phyloP scores from a whole-genome alignment of 495 filamentous ascomycete genomes.

The Penicillium psychrofluorescens region DNA sequence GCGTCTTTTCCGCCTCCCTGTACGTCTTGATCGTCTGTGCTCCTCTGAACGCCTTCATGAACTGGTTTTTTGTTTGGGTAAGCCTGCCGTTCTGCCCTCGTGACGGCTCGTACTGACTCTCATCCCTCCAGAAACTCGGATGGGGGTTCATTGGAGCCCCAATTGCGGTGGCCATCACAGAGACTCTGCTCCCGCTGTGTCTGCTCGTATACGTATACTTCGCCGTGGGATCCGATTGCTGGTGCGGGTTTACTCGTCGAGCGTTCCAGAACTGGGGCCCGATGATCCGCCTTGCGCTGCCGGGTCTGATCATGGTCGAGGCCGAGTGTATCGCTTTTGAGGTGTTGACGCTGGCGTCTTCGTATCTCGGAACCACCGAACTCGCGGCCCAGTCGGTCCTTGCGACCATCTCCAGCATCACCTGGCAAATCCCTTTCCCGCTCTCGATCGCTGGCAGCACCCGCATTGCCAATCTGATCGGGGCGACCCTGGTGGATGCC shows the following conservation, averaged over 20 bases:
- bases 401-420: constrained; percentile 50
- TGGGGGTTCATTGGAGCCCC: constrained; percentile 83
- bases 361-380: constrained; percentile 60
- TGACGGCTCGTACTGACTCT: constrained; percentile 3
- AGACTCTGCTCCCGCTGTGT: constrained; percentile 70
- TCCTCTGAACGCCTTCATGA: constrained; percentile 64
- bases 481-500: constrained; percentile 62
- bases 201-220: constrained; percentile 65
- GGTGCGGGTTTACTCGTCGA: constrained; percentile 67
- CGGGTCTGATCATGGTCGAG: constrained; percentile 85
- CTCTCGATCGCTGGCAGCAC: constrained; percentile 57
- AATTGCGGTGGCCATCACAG: constrained; percentile 73
- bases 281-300: constrained; percentile 79
- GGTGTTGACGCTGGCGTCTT: constrained; percentile 64
- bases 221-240: constrained; percentile 54
- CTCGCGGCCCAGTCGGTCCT: constrained; percentile 66
- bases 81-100: constrained; percentile 8
- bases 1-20: constrained; percentile 60
- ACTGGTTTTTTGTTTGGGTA: constrained; percentile 71
- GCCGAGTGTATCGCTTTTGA: constrained; percentile 87
- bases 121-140: constrained; percentile 43
- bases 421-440: constrained; percentile 62
- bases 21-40: constrained; percentile 62
- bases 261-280: constrained; percentile 78
- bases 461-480: constrained; percentile 58